Base-by-base conservation (phyloP, 2,329 filamentous ascomycete genomes). In the Pezicula neosporulosa region DNA sequence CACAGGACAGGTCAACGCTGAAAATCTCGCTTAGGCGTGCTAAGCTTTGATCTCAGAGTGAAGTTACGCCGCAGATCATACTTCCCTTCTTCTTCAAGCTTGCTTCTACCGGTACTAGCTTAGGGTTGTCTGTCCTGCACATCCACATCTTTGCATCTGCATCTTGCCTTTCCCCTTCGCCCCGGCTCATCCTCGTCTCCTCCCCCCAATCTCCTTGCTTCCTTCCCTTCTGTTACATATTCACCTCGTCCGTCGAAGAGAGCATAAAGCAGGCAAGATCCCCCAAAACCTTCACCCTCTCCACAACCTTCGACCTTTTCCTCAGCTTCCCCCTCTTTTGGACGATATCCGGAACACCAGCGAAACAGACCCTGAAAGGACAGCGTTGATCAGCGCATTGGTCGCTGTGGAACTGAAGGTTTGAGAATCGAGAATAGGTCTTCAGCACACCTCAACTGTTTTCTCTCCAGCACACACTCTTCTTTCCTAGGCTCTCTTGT, bases 361-460 rank as follows among this genome's bases (percentile, higher is more conserved):
- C n/a, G 37, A 39, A 21, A 39, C 37, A 16, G 9, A 21, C 37
- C n/a, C 37, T 16, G n/a, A 50, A 46, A 48, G 53, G 54, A 53
- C 53, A 55, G 36, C 59, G 47, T 50, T 43, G 45, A n/a, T 51
- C 24, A 28, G 28, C 42, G 42, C 42, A 28, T 45, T 55, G 49
- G 50, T 56, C 56, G 55, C 63, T 60, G 61, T 56, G 59, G 58
- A 61, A 52, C 58, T 56, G 59, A 65, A 67, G 65, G 64, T 67
- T 68, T 67, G 65, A 64, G 61, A 57, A 62, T 68, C 66, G 65
- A 64, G 61, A 57, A 62, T 60, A 61, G 62, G 63, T 66, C 63
- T 65, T 58, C 66, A 65, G 55, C 63, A 62, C 63, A 66, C 56
- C 62, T 66, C 37, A 16, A 21, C 37, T 39, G n/a, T 15, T 64